Base-by-base conservation (phyloP, 495 filamentous ascomycete genomes). In the Neurospora sp. region DNA sequence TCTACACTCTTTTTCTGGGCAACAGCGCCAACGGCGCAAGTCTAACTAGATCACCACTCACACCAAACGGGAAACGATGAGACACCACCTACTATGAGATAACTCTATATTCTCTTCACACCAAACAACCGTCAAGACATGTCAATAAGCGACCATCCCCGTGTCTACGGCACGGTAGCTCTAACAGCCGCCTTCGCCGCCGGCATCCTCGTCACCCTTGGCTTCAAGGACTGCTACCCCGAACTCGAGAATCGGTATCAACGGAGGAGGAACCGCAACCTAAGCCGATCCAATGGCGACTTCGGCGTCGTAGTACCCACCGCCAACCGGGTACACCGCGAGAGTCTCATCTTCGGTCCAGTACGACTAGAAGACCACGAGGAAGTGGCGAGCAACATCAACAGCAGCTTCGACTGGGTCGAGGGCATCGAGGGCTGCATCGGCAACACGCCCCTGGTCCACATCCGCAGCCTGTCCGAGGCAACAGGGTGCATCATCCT, bases 401-500 rank as follows among this genome's bases (percentile, higher is more conserved):
- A 76, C 39, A 75, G 74, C 20, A 76, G 18, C 71, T 39, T 75
- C 77, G 70, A 79, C 74, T 81, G 85, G 16, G 81, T 82, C 9
- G 89, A 93, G 46, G 96, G 95, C 2, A 92, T 99, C 74, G 93
- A 97, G 81, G 94, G 92, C 44, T 92, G 90, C 77, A 97, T 99
- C 77, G 96, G 96, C 70, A 93, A 97, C 80, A 99, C 96, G 9
- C 96, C 94, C 3, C 85, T 99, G 1, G 87, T 99, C 88, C 89
- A 66, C 14, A 94, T 99, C 81, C 93, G 91, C 78, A 93, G 91
- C 66, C 86, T 99, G 40, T 96, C 92, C 4, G 92, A 94, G 27
- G 94, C 90, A n/a, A 98, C 96, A 2, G 94, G 94, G 27, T 95
- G 96, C 78, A 90, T 90, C 72, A 98, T 99, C 80, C 85, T 98